Evolutionary conservation across 139 green algal species (phyloP), one percentile per base, ranked within the genome.

Genomic region (Zygnema circumcarinatum): DNA sequence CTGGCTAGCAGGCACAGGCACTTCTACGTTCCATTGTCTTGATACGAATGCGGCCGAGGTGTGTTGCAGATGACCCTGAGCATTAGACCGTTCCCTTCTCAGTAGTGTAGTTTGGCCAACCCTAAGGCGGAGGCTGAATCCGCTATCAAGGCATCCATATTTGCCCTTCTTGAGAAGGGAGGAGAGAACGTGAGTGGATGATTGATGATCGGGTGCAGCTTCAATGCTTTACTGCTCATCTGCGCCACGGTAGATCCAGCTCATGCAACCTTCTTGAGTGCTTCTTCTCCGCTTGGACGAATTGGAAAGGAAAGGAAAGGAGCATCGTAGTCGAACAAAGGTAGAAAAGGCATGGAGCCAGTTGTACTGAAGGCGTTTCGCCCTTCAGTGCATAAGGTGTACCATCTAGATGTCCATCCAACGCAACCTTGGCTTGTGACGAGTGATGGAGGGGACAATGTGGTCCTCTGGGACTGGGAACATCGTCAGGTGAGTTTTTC

Each of bases 401-500:
- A 88, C 29, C 79, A 88, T 39, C 25, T 90, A 31, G 86, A 90
- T 72, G 79, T 90, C 41, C 86, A 90, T 56, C 86, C 86, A 31
- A 90, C 86, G 25, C 79, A 84, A 74, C 86, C 86, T 29, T 90
- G 86, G 86, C n/a, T 90, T 35, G 79, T 88, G 3, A 73, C 80
- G 29, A 53, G 79, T n/a, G 86, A 90, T 80, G 67, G 35, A 33
- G 29, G 36, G 20, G 86, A 90, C 38, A 87, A 88, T 56, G 86
- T 90, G 21, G 54, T 90, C 25, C n/a, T 90, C 1, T 90, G 86
- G 86, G 79, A 90, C 42, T 90, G 86, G 86, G 53, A 88, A 22
- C 76, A 90, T 11, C 53, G 78, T 16, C 79, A 90, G 86, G 84
- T 88, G 83, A 42, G 47, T 79, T 20, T 32, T 81, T 76, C 38